phyloP scores from a whole-genome alignment of 352 stramenopile genomes.

The Globisporangium megalacanthum region DNA sequence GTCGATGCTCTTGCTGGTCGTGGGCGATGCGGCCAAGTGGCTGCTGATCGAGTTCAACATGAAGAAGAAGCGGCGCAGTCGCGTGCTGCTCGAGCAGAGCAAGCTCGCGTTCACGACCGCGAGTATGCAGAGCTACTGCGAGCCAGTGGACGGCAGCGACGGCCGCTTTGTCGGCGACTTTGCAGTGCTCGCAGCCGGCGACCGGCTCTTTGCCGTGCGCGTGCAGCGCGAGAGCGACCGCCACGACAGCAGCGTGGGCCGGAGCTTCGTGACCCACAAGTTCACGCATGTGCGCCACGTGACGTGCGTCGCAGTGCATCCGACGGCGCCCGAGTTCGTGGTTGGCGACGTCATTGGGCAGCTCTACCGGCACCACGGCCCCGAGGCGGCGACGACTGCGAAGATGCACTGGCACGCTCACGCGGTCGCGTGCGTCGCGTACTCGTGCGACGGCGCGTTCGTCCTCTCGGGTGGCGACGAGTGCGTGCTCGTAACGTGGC shows the following conservation, averaged over 20 bases:
- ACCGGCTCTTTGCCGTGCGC: constrained; percentile 36
- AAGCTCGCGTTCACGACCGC: constrained; percentile 45
- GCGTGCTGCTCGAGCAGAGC: constrained; percentile 40
- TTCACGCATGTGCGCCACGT: constrained; percentile 44
- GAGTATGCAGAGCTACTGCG: constrained; percentile 48
- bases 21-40: constrained; percentile 28
- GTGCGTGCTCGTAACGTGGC: constrained; percentile 84
- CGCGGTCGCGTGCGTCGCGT: constrained; percentile 60
- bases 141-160: constrained; percentile 1
- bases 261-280: constrained; percentile 30
- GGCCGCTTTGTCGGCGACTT: constrained; percentile 34
- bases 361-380: constrained; percentile 49
- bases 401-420: constrained; percentile 88
- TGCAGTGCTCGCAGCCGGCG: constrained; percentile 35
- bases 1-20: constrained; percentile 58
- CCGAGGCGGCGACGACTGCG: constrained; percentile 18
- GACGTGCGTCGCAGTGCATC: constrained; percentile 56
- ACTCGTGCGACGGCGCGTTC: constrained; percentile 71
- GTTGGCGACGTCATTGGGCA: constrained; percentile 62
- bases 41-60: constrained; percentile 65
- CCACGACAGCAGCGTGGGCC: constrained; percentile 23
- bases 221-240: constrained; percentile 28
- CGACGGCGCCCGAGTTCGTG: constrained; percentile 43
- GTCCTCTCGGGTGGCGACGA: constrained; percentile 83
- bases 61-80: constrained; percentile 50